phyloP scores from a whole-genome alignment of 805 yeast genomes.

The Suhomyces canberraensis region DNA sequence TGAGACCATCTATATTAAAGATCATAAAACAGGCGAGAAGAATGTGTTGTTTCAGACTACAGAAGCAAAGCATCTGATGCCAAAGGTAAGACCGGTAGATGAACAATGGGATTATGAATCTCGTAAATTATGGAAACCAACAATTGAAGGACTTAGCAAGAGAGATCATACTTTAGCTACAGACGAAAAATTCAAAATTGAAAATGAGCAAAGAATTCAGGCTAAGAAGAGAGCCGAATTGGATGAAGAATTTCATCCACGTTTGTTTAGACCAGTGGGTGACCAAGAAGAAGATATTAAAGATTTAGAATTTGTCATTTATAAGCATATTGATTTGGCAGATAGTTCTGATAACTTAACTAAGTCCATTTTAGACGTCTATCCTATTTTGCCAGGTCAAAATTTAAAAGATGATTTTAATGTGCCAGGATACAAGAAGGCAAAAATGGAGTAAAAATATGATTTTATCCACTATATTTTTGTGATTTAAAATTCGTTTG shows the following conservation, averaged over 20 bases:
- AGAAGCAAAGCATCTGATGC: constrained; percentile 51
- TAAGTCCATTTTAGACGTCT: constrained; percentile 56
- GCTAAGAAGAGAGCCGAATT: constrained; percentile 75
- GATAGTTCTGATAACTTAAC: constrained; percentile 51
- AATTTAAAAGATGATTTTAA: constrained; percentile 47
- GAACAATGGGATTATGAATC: constrained; percentile 85
- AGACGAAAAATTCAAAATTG: constrained; percentile 81
- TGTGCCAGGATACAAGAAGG: constrained; percentile 11
- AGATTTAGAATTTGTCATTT: constrained; percentile 62
- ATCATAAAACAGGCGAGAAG: constrained; percentile 43
- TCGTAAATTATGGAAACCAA: constrained; percentile 77
- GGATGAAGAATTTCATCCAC: constrained; percentile 79
- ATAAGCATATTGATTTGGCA: constrained; percentile 54
- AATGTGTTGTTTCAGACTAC: constrained; percentile 45
- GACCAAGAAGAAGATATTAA: constrained; percentile 20
- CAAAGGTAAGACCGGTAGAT: constrained; percentile 69
- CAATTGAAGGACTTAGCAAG: constrained; percentile 72
- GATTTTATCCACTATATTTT: not conserved
- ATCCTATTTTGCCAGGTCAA: constrained; percentile 86
- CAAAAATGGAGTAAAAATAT: too few species aligned
- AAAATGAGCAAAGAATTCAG: constrained; percentile 73
- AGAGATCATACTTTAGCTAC: constrained; percentile 85
- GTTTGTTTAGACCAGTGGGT: constrained; percentile 56
- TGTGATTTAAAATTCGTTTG: not conserved
- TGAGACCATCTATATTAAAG: constrained; percentile 68